These are phyloP conservation scores for Herpetospermum pedunculosum DNA, from an alignment of 306 rosid species.

Conservation along the genomic window DNA sequence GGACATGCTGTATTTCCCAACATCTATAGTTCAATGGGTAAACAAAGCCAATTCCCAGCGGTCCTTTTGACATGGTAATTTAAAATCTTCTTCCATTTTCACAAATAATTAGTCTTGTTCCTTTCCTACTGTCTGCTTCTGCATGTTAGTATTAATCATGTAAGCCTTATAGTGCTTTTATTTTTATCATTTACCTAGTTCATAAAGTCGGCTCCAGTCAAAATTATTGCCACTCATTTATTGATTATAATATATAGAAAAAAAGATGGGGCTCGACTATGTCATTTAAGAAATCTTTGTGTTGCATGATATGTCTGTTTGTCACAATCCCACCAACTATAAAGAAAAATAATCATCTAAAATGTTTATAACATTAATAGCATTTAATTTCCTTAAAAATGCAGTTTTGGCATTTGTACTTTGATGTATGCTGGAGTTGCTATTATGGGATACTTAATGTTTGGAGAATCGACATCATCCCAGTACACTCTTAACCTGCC, in stretches of 20 bases:
- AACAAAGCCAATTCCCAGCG: constrained; percentile 54
- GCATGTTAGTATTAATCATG: too few species aligned
- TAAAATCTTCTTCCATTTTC: not conserved
- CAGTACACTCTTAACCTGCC: constrained; percentile 98
- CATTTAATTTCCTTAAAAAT: not conserved
- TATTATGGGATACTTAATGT: constrained; percentile 88
- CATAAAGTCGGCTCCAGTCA: not conserved
- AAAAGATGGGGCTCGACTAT: not conserved
- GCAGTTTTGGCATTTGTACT: constrained; percentile 70
- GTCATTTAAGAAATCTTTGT: not conserved
- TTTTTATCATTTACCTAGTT: not conserved
- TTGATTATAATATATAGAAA: not conserved
- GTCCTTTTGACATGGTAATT: constrained; percentile 72
- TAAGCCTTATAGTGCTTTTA: not conserved
- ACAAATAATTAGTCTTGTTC: not conserved
- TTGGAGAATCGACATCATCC: constrained; percentile 67
- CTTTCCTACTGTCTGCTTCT: not conserved
- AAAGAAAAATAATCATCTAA: not conserved
- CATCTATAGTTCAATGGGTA: constrained; percentile 85
- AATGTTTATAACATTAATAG: not conserved
- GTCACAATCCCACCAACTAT: not conserved
- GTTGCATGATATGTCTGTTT: not conserved
- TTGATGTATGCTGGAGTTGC: constrained; percentile 73
- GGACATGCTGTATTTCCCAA: constrained; percentile 97
- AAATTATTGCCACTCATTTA: not conserved